phyloP scores from a whole-genome alignment of 257 asterid genomes.

The Nicotiana otophora region DNA sequence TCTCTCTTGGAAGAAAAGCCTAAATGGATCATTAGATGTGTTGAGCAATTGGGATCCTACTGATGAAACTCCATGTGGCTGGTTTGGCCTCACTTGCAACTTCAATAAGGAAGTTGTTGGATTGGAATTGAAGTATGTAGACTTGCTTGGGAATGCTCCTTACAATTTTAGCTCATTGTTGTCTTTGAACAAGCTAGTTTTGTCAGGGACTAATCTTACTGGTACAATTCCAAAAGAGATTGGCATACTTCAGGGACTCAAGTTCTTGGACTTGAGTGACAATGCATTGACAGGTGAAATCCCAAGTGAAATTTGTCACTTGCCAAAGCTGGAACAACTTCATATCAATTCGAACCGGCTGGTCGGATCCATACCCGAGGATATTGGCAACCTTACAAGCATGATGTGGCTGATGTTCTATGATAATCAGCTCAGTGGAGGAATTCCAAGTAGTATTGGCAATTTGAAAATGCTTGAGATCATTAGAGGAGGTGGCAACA shows the following conservation, averaged over 20 bases:
- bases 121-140: conserved; percentile 46
- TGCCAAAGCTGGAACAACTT: conserved; percentile 44
- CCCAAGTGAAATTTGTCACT: conserved; percentile 33
- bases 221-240: conserved; percentile 49
- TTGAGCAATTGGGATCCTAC: conserved; percentile 50
- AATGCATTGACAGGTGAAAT: conserved; percentile 58
- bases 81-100: conserved; percentile 51
- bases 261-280: conserved; percentile 52
- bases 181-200: conserved; percentile 36
- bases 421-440: conserved; percentile 60
- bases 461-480: conserved; percentile 43
- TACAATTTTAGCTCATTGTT: conserved; percentile 35
- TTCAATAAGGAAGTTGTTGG: conserved; percentile 42
- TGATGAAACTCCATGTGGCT: conserved; percentile 40
- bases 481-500: conserved; percentile 75
- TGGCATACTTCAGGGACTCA: conserved; percentile 35
- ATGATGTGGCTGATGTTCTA: conserved; percentile 38
- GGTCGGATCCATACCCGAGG: conserved; percentile 44
- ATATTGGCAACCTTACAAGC: conserved; percentile 45
- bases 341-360: conserved; percentile 46
- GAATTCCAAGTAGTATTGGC: conserved; percentile 52
- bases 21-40: conserved; percentile 44
- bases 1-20: conserved; percentile 48
- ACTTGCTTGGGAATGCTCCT: conserved; percentile 50
- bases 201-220: conserved; percentile 55